Evolutionary conservation across 1,139 yeast genomes (phyloP).

Genomic region (Torulaspora globosa): DNA sequence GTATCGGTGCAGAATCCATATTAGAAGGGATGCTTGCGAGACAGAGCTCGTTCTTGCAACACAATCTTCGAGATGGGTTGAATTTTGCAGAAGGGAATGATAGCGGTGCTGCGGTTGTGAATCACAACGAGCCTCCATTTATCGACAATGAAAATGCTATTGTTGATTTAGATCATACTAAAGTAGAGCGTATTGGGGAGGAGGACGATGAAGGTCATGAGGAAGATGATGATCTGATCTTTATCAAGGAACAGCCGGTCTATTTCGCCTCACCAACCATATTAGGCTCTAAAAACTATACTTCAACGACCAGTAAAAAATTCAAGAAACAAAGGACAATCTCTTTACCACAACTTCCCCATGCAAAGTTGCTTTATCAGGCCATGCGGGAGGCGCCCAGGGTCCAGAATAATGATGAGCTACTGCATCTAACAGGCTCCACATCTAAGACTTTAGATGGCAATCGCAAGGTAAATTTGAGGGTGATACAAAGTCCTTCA

Average conservation of each 20-base stretch:
- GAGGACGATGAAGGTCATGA: conserved; percentile 17
- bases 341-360: conserved; percentile 68
- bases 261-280: conserved; percentile 16
- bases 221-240: conserved; percentile 26
- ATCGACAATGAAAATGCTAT: conserved; percentile 14
- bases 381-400: conserved; percentile 18
- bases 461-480: conserved; percentile 28
- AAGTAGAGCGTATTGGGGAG: conserved; percentile 6
- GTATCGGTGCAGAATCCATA: conserved; percentile 14
- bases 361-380: conserved; percentile 29
- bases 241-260: conserved; percentile 27
- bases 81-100: conserved; percentile 9
- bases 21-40: conserved; percentile 28
- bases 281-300: conserved; percentile 11
- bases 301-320: conserved; percentile 18
- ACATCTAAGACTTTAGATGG: conserved; percentile 33
- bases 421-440: conserved; percentile 34
- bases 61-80: conserved; percentile 18
- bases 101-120: background rate
- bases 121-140: conserved; percentile 11
- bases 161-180: conserved; percentile 10
- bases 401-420: conserved; percentile 33
- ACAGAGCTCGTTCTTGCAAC: conserved; percentile 23
- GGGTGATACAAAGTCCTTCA: conserved; percentile 24
- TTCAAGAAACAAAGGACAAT: conserved; percentile 57